phyloP scores from a whole-genome alignment of 495 filamentous ascomycete species.

The Xylaria longipes region DNA sequence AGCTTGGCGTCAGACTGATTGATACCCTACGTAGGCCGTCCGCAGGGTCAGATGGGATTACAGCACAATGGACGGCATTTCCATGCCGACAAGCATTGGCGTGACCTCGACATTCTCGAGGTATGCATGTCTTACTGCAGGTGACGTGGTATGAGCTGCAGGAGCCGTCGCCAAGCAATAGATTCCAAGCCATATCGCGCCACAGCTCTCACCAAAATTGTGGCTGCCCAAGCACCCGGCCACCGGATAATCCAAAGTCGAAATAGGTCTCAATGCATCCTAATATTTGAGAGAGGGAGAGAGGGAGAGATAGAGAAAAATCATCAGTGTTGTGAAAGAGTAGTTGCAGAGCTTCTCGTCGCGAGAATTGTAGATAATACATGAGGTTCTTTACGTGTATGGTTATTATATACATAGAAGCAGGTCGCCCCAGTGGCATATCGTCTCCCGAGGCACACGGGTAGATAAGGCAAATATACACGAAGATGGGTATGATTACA shows the following conservation, averaged over 20 bases:
- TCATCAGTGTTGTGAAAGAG: not conserved
- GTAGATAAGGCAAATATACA: not conserved
- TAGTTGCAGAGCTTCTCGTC: not conserved
- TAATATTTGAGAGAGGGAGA: not conserved
- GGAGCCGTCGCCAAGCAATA: slow-evolving; percentile 4
- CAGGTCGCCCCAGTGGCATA: not conserved
- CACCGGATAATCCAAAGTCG: not conserved
- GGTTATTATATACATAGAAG: not conserved
- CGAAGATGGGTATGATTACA: not conserved
- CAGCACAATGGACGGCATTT: slow-evolving; percentile 11
- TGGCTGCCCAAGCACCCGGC: not conserved
- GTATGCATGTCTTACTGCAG: not conserved
- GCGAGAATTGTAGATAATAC: not conserved
- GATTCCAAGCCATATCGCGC: not conserved
- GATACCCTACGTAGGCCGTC: no score
- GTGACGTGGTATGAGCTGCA: slow-evolving; percentile 15
- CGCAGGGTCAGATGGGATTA: not conserved
- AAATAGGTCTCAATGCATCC: not conserved
- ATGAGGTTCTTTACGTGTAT: not conserved
- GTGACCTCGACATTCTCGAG: not conserved
- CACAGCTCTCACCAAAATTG: not conserved
- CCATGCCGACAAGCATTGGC: slow-evolving; percentile 7
- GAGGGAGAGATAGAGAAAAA: no score
- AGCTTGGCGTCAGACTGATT: no score
- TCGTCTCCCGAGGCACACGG: no score